Conservation (phyloP, 805 yeast species). For the Yamadazyma paraphyllophila region DNA sequence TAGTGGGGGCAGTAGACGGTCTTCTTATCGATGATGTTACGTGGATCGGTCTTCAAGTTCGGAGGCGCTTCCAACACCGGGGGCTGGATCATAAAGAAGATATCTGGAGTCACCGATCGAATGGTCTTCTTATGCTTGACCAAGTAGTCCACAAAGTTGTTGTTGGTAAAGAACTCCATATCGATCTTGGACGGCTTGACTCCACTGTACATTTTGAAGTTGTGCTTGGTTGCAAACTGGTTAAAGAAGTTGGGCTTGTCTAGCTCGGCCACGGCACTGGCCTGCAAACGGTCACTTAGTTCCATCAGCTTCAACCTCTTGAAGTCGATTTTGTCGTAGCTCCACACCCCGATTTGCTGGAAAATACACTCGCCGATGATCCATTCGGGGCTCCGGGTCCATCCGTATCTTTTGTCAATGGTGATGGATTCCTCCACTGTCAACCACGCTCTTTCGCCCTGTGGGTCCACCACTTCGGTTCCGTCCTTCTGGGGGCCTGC, state of each 20-base stretch:
- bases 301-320: constrained; percentile 18
- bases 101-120: constrained; percentile 41
- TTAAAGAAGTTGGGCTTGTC: constrained; percentile 31
- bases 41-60: constrained; percentile 44
- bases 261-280: constrained; percentile 22
- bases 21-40: constrained; percentile 53
- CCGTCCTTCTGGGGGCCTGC: constrained; percentile 77
- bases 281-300: constrained; percentile 27
- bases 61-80: constrained; percentile 85
- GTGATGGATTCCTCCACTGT: constrained; percentile 35
- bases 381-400: constrained; percentile 67
- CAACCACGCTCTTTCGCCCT: constrained; percentile 71
- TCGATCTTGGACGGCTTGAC: constrained; percentile 32
- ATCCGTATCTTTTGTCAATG: constrained; percentile 66
- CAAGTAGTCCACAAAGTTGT: constrained; percentile 65
- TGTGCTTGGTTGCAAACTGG: constrained; percentile 29
- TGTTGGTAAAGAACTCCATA: constrained; percentile 58
- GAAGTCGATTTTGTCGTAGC: constrained; percentile 28
- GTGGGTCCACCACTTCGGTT: constrained; percentile 56
- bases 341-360: constrained; percentile 82
- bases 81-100: constrained; percentile 69
- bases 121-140: constrained; percentile 46
- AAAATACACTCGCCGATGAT: constrained; percentile 71
- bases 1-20: constrained; percentile 85
- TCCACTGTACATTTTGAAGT: constrained; percentile 24